These are phyloP conservation scores for Proliferodiscus dingleyae DNA, from an alignment of 2,329 filamentous ascomycete species.

Conservation along the genomic window DNA sequence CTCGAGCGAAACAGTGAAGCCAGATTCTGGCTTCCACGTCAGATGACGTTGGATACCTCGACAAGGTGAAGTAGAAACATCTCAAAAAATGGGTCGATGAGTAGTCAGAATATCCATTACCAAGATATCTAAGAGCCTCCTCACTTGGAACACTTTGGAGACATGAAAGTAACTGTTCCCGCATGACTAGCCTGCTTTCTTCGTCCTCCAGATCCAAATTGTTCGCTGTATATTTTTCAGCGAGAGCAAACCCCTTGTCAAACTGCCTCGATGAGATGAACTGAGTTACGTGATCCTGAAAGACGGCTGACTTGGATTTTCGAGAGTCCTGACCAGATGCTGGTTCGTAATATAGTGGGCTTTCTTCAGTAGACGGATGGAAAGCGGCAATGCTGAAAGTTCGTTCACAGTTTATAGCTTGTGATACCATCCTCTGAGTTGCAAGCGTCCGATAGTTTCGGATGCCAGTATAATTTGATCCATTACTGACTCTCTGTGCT, in stretches of 20 bases:
- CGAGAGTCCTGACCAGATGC: background rate
- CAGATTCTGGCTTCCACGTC: conserved; percentile 33
- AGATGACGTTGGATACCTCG: conserved; percentile 26
- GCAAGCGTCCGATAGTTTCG: background rate
- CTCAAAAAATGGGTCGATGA: conserved; percentile 39
- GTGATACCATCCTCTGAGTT: background rate
- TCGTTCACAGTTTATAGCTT: background rate
- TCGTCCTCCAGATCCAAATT: conserved; percentile 14
- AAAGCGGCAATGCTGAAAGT: background rate
- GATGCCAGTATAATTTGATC: background rate
- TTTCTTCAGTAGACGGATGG: no score
- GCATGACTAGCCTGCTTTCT: conserved; percentile 19
- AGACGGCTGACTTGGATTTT: conserved; percentile 3
- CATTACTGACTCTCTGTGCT: no score
- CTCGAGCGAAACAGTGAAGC: conserved; percentile 35
- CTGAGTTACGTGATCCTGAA: conserved; percentile 8
- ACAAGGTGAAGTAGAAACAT: conserved; percentile 34
- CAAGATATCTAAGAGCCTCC: conserved; percentile 33
- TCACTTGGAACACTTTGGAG: conserved; percentile 31
- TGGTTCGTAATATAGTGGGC: no score
- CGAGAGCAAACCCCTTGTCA: conserved; percentile 9
- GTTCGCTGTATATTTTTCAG: conserved; percentile 8
- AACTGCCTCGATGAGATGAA: conserved; percentile 17
- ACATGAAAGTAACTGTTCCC: conserved; percentile 16
- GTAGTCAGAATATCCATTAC: conserved; percentile 33